These are phyloP conservation scores for Vitis vinifera DNA, from an alignment of 164 flowering plant species.

Conservation along the genomic window ASM3070453v1 NC_081811.1:5401501-5402000, in stretches of 20 bases:
- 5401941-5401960: not conserved
- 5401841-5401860: conserved; percentile 1
- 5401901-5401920: not conserved
- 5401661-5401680: too few relatives aligned
- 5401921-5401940: not conserved
- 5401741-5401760: too few relatives aligned
- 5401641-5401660: too few relatives aligned
- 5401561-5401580: too few relatives aligned
- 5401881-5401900: not conserved
- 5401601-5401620: too few relatives aligned
- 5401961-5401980: not conserved
- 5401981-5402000: not conserved
- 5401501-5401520: not conserved
- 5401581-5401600: too few relatives aligned
- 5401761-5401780: not conserved
- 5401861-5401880: not conserved
- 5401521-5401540: not conserved
- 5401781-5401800: too few relatives aligned
- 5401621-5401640: too few relatives aligned
- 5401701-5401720: too few relatives aligned
- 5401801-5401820: not conserved
- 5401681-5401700: too few relatives aligned
- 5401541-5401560: too few relatives aligned
- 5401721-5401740: too few relatives aligned
- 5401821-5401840: not conserved